Base-by-base conservation (phyloP, 2,329 filamentous ascomycete species). In the Rutstroemia sydowiana region DNA sequence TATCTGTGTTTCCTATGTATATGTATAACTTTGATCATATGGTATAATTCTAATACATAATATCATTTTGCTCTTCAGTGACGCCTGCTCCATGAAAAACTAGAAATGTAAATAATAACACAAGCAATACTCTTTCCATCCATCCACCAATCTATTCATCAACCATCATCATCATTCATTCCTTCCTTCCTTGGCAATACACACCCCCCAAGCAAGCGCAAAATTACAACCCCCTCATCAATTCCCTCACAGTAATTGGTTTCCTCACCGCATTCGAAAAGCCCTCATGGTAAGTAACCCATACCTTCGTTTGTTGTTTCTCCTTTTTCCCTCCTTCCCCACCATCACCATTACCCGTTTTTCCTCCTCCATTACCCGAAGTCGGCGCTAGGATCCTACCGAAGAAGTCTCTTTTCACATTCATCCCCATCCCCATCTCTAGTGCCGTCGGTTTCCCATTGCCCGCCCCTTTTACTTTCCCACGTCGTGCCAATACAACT, bases 221-320 rank as follows among this genome's bases (percentile, higher is more conserved):
- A 0, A 21, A 8, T 42, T 18, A 48, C 53, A 90, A 64, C 3
- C 79, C 84, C 51, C 73, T 75, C 74, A 95, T 70, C 61, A 96
- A 78, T 68, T 95, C 91, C 55, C 79, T 77, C 66, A 95, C 67
- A 8, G 87, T 87, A 56, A 96, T 82, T 2, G 89, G 88, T 68
- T 95, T 95, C 67, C 87, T 78, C 55, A 96, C 91, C 10, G 91
- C 91, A 75, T 96, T 95, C 51, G 89, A 93, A 66, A 89, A 83
- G 0, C 91, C 91, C 71, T 96, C 91, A 63, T 95, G 84, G 68
- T 84, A 96, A 57, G 82, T 92, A 39, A 95, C 82, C 90, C 90
- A 95, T 3, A 91, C 85, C 61, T 84, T 79, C 45, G 74, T 76
- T 44, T 77, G 77, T 51, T 69, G 66, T 34, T 69, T 66, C 36